phyloP scores from a whole-genome alignment of 305 asterid genomes.

The Solanum hybrid region DNA sequence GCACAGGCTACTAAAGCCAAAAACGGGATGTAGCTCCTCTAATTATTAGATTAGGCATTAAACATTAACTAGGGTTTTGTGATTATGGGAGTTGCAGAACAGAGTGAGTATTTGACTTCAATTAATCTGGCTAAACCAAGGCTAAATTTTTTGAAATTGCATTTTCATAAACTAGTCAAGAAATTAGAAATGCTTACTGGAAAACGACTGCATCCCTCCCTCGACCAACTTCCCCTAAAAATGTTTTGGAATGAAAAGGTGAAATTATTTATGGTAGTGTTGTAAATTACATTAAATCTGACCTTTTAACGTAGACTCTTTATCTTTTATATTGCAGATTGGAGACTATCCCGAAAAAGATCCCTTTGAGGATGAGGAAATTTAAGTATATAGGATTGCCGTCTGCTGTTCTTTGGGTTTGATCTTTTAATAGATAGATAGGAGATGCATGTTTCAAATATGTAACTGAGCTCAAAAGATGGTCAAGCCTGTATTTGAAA shows the following conservation, averaged over 20 bases:
- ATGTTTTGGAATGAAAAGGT: background rate
- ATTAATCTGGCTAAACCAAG: background rate
- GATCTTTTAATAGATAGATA: background rate
- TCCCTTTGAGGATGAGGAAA: conserved; percentile 87
- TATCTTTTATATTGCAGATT: conserved; percentile 36
- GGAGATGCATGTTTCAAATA: background rate
- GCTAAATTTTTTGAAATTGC: background rate
- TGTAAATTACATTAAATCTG: background rate
- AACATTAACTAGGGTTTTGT: background rate
- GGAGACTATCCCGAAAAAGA: conserved; percentile 90
- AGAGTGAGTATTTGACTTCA: background rate
- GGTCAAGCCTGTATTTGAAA: background rate
- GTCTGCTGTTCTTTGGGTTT: background rate
- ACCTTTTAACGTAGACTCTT: background rate
- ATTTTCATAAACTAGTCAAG: background rate
- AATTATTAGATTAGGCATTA: background rate
- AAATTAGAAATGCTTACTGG: background rate
- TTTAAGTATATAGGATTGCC: conserved; percentile 21
- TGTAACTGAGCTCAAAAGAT: background rate
- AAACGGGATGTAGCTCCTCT: background rate
- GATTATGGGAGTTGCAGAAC: background rate
- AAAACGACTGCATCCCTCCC: background rate
- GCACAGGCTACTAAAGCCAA: background rate
- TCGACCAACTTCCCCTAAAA: background rate
- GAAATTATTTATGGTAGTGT: background rate